Percentiles rank a stretch among this genome's conserved stretches.
phyloP scores from a whole-genome alignment of 805 yeast species.

The Spathaspora sp. region DNA sequence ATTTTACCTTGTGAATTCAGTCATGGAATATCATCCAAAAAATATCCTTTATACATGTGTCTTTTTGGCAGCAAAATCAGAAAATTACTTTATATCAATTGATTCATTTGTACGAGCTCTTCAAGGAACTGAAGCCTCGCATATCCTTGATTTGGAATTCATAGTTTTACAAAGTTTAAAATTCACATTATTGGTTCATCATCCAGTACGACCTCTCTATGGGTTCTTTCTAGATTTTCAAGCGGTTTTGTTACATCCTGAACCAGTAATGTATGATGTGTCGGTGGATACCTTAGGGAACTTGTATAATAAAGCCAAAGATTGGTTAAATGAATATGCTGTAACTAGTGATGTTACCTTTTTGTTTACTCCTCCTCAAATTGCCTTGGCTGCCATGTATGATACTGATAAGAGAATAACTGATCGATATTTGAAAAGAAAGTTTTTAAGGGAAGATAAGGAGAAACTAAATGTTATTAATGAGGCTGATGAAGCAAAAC shows the following conservation, averaged over 20 bases:
- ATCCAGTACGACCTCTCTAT: slow-evolving; percentile 84
- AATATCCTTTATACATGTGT: slow-evolving; percentile 67
- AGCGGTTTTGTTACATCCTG: slow-evolving; percentile 42
- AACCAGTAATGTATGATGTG: slow-evolving; percentile 43
- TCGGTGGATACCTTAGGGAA: slow-evolving; percentile 54
- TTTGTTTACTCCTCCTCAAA: slow-evolving; percentile 88
- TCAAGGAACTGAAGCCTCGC: slow-evolving; percentile 60
- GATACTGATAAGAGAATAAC: slow-evolving; percentile 61
- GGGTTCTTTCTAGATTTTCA: slow-evolving; percentile 94
- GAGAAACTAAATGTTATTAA: slow-evolving; percentile 11
- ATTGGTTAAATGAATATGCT: slow-evolving; percentile 61
- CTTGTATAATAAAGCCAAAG: slow-evolving; percentile 68
- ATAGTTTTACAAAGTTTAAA: slow-evolving; percentile 65
- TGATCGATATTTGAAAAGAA: slow-evolving; percentile 62
- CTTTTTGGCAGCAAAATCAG: slow-evolving; percentile 89
- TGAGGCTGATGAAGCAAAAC: slow-evolving; percentile 11
- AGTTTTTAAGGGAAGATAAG: slow-evolving; percentile 39
- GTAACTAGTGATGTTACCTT: slow-evolving; percentile 70
- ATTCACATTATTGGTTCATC: slow-evolving; percentile 83
- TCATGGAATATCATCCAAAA: slow-evolving; percentile 86
- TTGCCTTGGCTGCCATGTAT: slow-evolving; percentile 83
- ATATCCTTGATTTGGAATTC: slow-evolving; percentile 78
- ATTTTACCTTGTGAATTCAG: slow-evolving; percentile 76
- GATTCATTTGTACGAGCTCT: slow-evolving; percentile 72
- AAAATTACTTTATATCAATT: slow-evolving; percentile 84